These are phyloP conservation scores for Leccinum ponderosum DNA, from an alignment of 1,284 basidiomycete genomes.

Conservation along the genomic window DNA sequence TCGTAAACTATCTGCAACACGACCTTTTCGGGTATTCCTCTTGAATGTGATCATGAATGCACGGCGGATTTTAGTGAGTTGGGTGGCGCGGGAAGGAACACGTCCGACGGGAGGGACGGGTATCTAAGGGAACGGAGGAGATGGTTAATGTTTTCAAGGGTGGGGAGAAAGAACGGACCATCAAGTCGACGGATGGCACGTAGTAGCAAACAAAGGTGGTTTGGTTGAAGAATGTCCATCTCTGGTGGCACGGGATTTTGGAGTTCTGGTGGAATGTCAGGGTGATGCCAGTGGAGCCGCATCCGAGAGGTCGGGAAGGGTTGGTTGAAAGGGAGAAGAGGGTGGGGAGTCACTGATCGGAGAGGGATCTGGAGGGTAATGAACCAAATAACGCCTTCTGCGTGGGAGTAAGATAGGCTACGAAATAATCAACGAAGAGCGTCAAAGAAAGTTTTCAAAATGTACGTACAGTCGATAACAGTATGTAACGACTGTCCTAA, in stretches of 20 bases:
- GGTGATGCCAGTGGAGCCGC: conserved; percentile 9
- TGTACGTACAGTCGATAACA: too few species aligned
- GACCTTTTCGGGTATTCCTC: conserved; percentile 56
- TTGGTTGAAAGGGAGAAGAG: conserved; percentile 34
- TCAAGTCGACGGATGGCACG: conserved; percentile 63
- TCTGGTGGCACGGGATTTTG: conserved; percentile 14
- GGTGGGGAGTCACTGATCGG: conserved; percentile 34
- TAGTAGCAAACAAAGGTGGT: conserved; percentile 59
- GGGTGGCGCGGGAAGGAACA: conserved; percentile 41
- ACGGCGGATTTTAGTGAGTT: conserved; percentile 53
- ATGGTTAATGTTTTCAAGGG: conserved; percentile 57
- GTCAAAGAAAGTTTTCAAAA: too few species aligned
- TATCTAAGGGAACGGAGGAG: conserved; percentile 64
- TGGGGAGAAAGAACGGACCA: conserved; percentile 67
- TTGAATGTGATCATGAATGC: conserved; percentile 43
- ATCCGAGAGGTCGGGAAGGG: conserved; percentile 34
- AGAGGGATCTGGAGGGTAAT: too few species aligned
- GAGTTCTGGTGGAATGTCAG: conserved; percentile 14
- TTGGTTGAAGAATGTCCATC: conserved; percentile 23
- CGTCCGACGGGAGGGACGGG: conserved; percentile 50
- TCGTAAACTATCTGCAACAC: conserved; percentile 73
- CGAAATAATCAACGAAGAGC: too few species aligned
- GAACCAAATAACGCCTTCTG: too few species aligned
- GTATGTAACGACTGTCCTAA: too few species aligned
- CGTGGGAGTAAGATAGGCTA: too few species aligned